phyloP scores from a whole-genome alignment of 805 yeast species.

The Ogataea ganodermae region DNA sequence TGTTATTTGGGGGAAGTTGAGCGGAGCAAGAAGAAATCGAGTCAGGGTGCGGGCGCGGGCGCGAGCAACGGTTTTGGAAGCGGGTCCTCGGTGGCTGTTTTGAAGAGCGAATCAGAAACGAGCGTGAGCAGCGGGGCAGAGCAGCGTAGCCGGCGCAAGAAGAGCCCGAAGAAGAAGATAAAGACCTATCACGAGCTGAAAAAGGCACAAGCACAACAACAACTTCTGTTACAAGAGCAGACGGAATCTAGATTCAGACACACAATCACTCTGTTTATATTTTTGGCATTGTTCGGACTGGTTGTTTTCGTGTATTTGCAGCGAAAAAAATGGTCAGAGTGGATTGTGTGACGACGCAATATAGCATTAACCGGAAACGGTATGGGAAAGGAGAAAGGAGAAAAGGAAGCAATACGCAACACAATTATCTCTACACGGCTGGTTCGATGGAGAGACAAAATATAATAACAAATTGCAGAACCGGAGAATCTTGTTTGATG shows the following conservation, averaged over 20 bases:
- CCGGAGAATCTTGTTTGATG: not conserved
- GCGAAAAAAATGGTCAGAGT: slow-evolving; percentile 32
- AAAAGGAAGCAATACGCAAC: not conserved
- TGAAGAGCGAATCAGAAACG: not conserved
- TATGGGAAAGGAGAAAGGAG: not conserved
- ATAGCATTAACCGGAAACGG: not conserved
- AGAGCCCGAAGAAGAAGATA: slow-evolving; percentile 10
- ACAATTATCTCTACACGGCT: not conserved
- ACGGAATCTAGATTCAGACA: slow-evolving; percentile 10
- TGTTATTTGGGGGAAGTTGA: slow-evolving; percentile 75
- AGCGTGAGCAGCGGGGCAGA: slow-evolving; percentile 2
- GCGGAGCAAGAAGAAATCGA: slow-evolving; percentile 31
- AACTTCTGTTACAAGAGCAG: slow-evolving; percentile 3
- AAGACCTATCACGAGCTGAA: slow-evolving; percentile 17
- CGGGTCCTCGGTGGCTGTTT: not conserved
- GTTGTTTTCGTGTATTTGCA: slow-evolving; percentile 33
- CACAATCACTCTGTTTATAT: slow-evolving; percentile 18
- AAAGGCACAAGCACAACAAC: slow-evolving; percentile 9
- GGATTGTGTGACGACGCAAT: slow-evolving; percentile 15
- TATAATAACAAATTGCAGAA: not conserved
- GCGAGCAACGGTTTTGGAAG: too few relatives aligned
- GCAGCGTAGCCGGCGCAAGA: slow-evolving; percentile 7
- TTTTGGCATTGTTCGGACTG: slow-evolving; percentile 31
- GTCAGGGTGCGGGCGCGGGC: not conserved
- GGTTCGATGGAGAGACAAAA: not conserved